Conservation (phyloP, 2,329 filamentous ascomycete genomes). For the Talaromyces piceae region DNA sequence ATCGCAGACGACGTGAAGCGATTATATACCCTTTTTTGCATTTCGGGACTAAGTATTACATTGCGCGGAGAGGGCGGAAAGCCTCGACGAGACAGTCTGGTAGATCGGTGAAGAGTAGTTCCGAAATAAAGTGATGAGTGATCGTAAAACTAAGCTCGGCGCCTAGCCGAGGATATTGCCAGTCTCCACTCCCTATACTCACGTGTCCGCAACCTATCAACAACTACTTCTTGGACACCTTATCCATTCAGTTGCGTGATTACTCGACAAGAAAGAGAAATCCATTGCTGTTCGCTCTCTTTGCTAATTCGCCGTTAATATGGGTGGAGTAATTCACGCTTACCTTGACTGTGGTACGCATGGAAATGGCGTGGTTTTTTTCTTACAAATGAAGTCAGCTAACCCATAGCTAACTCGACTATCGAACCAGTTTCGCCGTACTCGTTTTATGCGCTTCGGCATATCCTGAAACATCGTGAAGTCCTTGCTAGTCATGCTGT, state of each 20-base stretch:
- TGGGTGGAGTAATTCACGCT: slow-evolving; percentile 57
- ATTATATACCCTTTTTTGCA: too few relatives aligned
- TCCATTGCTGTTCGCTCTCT: background rate
- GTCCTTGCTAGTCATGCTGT: slow-evolving; percentile 53
- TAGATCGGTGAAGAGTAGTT: background rate
- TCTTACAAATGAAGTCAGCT: too few relatives aligned
- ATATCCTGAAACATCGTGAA: slow-evolving; percentile 51
- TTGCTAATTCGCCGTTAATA: slow-evolving; percentile 19
- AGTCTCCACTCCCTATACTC: background rate
- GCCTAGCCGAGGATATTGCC: background rate
- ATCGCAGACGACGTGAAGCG: too few relatives aligned
- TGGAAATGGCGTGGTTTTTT: background rate
- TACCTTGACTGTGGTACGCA: slow-evolving; percentile 59
- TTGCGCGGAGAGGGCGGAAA: background rate
- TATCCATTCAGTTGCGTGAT: background rate
- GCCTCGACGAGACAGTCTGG: background rate
- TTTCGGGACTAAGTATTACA: too few relatives aligned
- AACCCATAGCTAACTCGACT: background rate
- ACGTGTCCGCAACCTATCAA: background rate
- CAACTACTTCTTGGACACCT: background rate
- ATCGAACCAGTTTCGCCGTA: slow-evolving; percentile 54
- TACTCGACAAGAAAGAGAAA: background rate
- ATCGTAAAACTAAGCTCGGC: background rate
- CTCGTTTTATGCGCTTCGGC: slow-evolving; percentile 46
- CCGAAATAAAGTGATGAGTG: background rate